Base-by-base conservation (phyloP, 2,329 filamentous ascomycete genomes). In the Fusarium penzigii region DNA sequence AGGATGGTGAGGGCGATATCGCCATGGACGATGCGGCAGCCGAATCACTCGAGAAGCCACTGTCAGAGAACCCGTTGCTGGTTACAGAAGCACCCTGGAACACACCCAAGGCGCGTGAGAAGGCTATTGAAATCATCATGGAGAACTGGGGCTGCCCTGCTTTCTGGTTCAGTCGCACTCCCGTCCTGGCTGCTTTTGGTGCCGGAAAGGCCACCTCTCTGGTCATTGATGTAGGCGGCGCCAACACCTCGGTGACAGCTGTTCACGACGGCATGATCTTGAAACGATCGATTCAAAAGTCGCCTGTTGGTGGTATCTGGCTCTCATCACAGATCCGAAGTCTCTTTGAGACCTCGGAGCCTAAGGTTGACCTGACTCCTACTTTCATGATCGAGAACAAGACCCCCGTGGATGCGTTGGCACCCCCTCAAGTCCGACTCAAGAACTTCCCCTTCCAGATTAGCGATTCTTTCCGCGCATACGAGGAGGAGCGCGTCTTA, bases 21-120 rank as follows among this genome's bases (percentile, higher is more conserved):
- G 73, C 78, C 57, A 85, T 86, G 81, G 81, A 81, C 74, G 71
- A 73, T n/a, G 54, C 52, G 7, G 56, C 59, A 17, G 70, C 65
- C 12, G 73, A 76, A 56, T 56, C 67, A 39, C 67, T 87, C 63
- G 91, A 95, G 71, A 94, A 92, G 73, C 85, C 90, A 8, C 79
- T 99, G 56, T 84, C 88, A 45, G 94, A 97, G 71, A 94, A 90
- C 71, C 95, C 94, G 8, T 77, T 99, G 55, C 79, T 99, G 53
- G 88, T 99, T 83, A 96, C 91, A 1, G 94, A 99, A 74, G 89
- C 92, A 13, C 89, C 90, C 11, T 97, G 93, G 92, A 97, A 96
- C 73, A 82, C 86, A 25, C 74, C 83, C 41, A 97, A 97, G 77
- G 85, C 89, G 54, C 83, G 95, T 54, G 94, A 99, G 76, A 96